Evolutionary conservation across 768 basidiomycete genomes (phyloP), one percentile per base, ranked within the genome.

Genomic region (Tricholoma terreum): DNA sequence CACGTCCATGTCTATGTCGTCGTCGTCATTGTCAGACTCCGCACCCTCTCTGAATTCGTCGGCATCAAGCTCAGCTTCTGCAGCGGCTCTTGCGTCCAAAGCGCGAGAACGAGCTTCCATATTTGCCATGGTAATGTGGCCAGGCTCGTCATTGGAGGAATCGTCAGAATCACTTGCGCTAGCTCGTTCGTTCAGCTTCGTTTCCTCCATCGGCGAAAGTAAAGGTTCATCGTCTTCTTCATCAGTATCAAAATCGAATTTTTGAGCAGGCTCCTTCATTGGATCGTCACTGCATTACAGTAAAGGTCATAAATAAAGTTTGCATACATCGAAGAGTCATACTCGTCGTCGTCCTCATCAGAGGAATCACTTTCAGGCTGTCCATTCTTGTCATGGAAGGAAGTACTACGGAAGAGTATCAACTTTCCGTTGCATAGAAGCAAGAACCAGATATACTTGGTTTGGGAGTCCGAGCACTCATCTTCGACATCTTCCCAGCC

Each of bases 101-200:
- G 89, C 89, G 54, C 84, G 84, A 45, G 92, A 93, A 24, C 85
- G 85, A 35, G 84, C 82, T 61, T 89, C 92, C 81, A 94, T 91
- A 65, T 92, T 94, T 22, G 81, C 82, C 73, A 85, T 84, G 6
- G 91, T 94, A 33, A 86, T 72, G 52, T 77, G 87, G 11, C 61
- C 77, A 43, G 80, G 80, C 7, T 77, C 79, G 6, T 77, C 77
- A 9, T 77, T 76, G 40, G 77, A 74, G 15, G 80, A 80, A 34
- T 70, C 78, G 52, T 83, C 82, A 36, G 80, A 81, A 3, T 71
- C 73, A 9, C 79, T 80, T 31, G 46, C 15, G n/a, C 15, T 17
- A 31, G n/a, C 9, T 31, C 17, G 22, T 24, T 45, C 43, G 11
- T 24, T 45, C 12, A 14, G 43, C 10, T 24, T 11, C 43, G 12